Conservation (phyloP, 176 grass and related monocot genomes). For the Echinochloa phyllopogon region DNA sequence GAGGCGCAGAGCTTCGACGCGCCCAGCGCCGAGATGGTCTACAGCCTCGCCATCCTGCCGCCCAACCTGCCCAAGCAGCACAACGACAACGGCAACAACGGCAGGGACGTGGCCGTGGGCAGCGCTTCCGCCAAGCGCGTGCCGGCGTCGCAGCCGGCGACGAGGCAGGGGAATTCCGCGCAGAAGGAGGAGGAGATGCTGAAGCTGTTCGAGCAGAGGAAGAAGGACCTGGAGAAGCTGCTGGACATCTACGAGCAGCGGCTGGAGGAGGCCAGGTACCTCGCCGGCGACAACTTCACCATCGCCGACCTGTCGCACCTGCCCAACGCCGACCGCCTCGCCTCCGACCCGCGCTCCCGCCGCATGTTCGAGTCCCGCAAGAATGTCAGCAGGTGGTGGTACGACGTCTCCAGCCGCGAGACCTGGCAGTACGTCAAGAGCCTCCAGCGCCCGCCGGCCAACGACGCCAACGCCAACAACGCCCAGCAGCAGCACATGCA, state of each 20-base stretch:
- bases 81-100: constrained; percentile 20
- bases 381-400: constrained; percentile 82
- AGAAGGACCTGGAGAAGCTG: constrained; percentile 71
- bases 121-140: constrained; percentile 23
- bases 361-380: constrained; percentile 58
- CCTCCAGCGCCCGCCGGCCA: constrained; percentile 62
- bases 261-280: constrained; percentile 63
- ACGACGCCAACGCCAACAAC: neutral
- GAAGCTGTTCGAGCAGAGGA: constrained; percentile 56
- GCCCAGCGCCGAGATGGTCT: constrained; percentile 78
- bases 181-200: constrained; percentile 55
- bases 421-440: constrained; percentile 76
- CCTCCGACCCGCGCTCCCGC: constrained; percentile 50
- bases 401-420: constrained; percentile 53
- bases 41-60: constrained; percentile 69
- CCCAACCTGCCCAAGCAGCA: constrained; percentile 19
- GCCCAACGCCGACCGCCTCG: constrained; percentile 75
- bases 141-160: neutral
- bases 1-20: constrained; percentile 93
- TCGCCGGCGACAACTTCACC: constrained; percentile 88
- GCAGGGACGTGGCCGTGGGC: neutral
- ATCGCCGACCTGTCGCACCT: constrained; percentile 95
- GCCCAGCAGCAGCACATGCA: neutral
- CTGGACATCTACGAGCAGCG: constrained; percentile 90
- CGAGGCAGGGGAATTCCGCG: neutral